Base-by-base conservation (phyloP, 805 yeast genomes). In the Ogataea parapolymorpha region DNA sequence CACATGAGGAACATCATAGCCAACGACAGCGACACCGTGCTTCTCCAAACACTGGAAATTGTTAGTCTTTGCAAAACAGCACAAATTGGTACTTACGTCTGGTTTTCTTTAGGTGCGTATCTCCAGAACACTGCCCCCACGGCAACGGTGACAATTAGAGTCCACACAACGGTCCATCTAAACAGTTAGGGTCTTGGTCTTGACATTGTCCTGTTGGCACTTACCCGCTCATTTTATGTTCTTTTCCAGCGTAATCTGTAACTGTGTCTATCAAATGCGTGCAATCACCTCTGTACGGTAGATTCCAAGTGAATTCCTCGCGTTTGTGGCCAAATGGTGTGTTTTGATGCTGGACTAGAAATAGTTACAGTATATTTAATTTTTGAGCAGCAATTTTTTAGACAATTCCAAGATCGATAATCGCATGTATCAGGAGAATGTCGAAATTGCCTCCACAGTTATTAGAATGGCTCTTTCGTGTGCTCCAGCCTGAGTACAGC, bases 71-170 rank as follows among this genome's bases (percentile, higher is more conserved):
- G n/a, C 30, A 11, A 16, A 29, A 26, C 9, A 13, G 6, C n/a
- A 17, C 24, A 20, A 24, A 14, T 26, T 13, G 5, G 9, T 26
- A 72, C 79, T 61, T 63, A 77, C 75, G 86, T 79, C 64, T 73
- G 77, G 61, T 88, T 85, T 53, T 82, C 76, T 64, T 83, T 82
- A 33, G 97, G 96, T 7, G 96, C 95, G 62, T 79, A 71, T 38
- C 74, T 67, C 97, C 97, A 90, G 45, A 89, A 81, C 32, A 74
- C 69, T n/a, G 76, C 71, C 11, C 88, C 78, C 31, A 76, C 65
- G 17, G 71, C 73, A 20, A 72, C 75, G 10, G 82, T 82, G 42
- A 77, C 67, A 18, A 81, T 55, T 46, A 88, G 70, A 23, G 79
- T 83, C 43, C 76, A 66, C 43, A 85, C 68, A 49, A 87, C 91